phyloP scores from a whole-genome alignment of 2,329 filamentous ascomycete genomes.

The Orbilia javanica region DNA sequence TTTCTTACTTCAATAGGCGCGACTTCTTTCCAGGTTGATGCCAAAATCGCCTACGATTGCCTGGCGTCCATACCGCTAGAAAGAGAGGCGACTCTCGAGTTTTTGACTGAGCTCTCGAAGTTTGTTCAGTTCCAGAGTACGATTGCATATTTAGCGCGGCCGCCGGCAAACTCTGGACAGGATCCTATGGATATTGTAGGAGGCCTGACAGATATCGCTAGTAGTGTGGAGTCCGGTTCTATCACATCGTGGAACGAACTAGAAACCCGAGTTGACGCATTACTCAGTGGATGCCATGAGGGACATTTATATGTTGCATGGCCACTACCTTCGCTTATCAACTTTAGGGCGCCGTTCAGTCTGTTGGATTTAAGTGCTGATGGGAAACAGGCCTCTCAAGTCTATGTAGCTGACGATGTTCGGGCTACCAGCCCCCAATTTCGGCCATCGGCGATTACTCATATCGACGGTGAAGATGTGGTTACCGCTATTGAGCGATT shows the following conservation, averaged over 20 bases:
- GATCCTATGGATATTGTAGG: conserved; percentile 53
- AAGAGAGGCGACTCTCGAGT: conserved; percentile 13
- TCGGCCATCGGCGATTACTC: conserved; percentile 44
- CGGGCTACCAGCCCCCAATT: background rate
- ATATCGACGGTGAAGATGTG: conserved; percentile 49
- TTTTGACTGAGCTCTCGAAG: conserved; percentile 45
- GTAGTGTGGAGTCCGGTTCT: conserved; percentile 33
- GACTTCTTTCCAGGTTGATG: conserved; percentile 29
- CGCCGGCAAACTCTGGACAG: conserved; percentile 47
- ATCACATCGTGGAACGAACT: conserved; percentile 48
- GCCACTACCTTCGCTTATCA: conserved; percentile 49
- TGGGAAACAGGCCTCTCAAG: conserved; percentile 35
- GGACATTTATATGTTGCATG: conserved; percentile 53
- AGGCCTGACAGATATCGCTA: conserved; percentile 36
- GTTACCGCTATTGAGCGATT: conserved; percentile 35
- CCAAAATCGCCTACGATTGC: conserved; percentile 56
- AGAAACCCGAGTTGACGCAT: conserved; percentile 39
- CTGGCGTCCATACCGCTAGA: conserved; percentile 47
- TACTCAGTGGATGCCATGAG: conserved; percentile 40
- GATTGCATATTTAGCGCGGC: conserved; percentile 40
- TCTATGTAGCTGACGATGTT: conserved; percentile 33
- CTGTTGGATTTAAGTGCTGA: conserved; percentile 43
- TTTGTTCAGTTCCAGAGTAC: conserved; percentile 53
- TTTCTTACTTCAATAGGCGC: conserved; percentile 3
- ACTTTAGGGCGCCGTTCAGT: conserved; percentile 42